These are phyloP conservation scores for Ganoderma sinense DNA, from an alignment of 1,284 basidiomycete genomes.

Conservation along the genomic window DNA sequence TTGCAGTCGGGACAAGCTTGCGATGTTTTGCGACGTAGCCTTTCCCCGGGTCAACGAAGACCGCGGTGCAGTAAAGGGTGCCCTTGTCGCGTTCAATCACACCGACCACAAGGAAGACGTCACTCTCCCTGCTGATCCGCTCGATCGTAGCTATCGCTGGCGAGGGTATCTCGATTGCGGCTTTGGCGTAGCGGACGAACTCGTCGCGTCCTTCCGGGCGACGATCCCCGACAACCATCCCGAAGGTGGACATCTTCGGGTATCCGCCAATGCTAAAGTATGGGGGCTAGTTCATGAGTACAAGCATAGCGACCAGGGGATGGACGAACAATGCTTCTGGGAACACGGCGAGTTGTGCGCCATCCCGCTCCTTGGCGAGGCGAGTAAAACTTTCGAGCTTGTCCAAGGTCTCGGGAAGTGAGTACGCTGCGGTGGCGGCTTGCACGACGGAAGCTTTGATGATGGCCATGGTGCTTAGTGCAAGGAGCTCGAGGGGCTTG, in stretches of 20 bases:
- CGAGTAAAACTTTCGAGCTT: conserved; percentile 62
- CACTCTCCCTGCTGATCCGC: conserved; percentile 54
- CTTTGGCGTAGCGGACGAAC: conserved; percentile 61
- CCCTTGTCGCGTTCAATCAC: conserved; percentile 72
- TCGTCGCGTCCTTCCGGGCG: conserved; percentile 64
- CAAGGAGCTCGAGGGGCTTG: neutral
- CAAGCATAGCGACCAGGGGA: conserved; percentile 11
- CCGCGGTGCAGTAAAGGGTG: conserved; percentile 75
- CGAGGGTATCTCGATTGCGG: conserved; percentile 67
- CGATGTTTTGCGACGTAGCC: conserved; percentile 71
- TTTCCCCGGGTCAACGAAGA: conserved; percentile 68
- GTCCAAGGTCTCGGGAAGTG: conserved; percentile 58
- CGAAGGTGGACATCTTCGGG: conserved; percentile 70
- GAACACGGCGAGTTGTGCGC: conserved; percentile 68
- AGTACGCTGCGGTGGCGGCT: conserved; percentile 60
- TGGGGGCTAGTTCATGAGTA: neutral
- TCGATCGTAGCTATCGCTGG: conserved; percentile 58
- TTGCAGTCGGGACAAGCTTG: conserved; percentile 77
- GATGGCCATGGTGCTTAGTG: conserved; percentile 5
- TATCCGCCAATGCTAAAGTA: conserved; percentile 70
- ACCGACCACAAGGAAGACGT: conserved; percentile 72
- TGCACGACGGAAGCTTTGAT: conserved; percentile 33
- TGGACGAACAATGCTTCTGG: conserved; percentile 74
- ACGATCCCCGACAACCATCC: conserved; percentile 62
- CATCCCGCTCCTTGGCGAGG: conserved; percentile 58